These are phyloP conservation scores for Saccharomyces pastorianus DNA, from an alignment of 1,139 yeast species.

Conservation along the genomic window DNA sequence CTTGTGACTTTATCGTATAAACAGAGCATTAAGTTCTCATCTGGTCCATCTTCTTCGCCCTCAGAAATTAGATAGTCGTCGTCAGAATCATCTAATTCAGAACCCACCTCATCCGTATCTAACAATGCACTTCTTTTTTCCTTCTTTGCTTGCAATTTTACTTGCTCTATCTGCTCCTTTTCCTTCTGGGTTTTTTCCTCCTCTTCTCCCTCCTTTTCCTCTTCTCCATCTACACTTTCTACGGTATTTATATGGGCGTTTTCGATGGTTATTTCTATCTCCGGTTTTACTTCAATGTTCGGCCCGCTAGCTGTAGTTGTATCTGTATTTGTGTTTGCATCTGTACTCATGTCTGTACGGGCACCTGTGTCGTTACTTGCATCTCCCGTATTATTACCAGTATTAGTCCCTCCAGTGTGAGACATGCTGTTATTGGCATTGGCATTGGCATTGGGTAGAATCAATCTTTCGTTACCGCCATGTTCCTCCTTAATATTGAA, in stretches of 20 bases:
- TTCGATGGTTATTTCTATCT: background rate
- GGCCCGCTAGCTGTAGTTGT: background rate
- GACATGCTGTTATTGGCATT: background rate
- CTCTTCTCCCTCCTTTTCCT: slow-evolving; percentile 11
- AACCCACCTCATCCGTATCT: slow-evolving; percentile 54
- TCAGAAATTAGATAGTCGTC: slow-evolving; percentile 41
- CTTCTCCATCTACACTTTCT: slow-evolving; percentile 7
- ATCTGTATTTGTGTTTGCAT: background rate
- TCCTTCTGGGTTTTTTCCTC: slow-evolving; percentile 9
- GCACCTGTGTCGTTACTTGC: background rate
- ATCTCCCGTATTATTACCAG: background rate
- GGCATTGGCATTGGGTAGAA: background rate
- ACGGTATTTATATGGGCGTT: background rate
- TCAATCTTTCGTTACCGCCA: background rate
- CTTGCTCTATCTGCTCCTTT: slow-evolving; percentile 5
- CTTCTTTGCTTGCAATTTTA: background rate
- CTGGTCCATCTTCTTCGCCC: slow-evolving; percentile 47
- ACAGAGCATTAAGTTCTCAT: slow-evolving; percentile 89
- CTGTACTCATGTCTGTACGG: background rate
- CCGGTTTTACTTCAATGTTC: background rate
- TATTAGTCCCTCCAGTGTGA: background rate
- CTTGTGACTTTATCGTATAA: slow-evolving; percentile 92
- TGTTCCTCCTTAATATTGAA: background rate
- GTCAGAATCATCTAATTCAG: slow-evolving; percentile 58
- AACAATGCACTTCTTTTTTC: slow-evolving; percentile 33